Base-by-base conservation (phyloP, 2,329 filamentous ascomycete species). In the Alternaria ethzedia region DNA sequence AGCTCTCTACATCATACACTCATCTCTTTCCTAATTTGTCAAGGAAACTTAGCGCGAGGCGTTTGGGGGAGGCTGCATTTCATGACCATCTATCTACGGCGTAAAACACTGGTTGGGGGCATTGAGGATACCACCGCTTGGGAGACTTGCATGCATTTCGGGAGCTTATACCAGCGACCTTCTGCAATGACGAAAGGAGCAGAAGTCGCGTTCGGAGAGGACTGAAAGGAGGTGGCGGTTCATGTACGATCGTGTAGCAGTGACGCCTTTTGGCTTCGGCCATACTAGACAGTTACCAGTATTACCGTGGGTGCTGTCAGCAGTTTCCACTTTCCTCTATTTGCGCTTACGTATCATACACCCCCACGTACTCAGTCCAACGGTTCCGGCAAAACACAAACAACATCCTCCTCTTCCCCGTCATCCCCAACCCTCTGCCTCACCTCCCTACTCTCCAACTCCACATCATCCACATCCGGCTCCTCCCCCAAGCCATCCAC, bases 101-200 rank as follows among this genome's bases (percentile, higher is more conserved):
- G 66, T 57, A 67, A 30, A 23, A 43, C 21, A 32, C 54, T 51
- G 51, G n/a, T 46, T 46, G 26, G 46, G 52, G 54, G 36, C 20
- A 61, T 63, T 59, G 62, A 66, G 63, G 47, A 71, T 73, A 71
- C 70, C 69, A 70, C 49, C 52, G 61, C 66, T 63, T 67, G 44
- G 26, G 52, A 58, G 41, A 45, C 63, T 59, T 61, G 45, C 58
- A 56, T 49, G 45, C 32, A 41, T 61, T 55, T 50, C 25, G 26
- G 49, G 41, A 47, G 45, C 52, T 26, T 25, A 44, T 28, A 36
- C 28, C 8, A 57, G 45, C 25, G 15, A 45, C 25, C 25, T 50
- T 30, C 45, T 57, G 52, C 25, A 25, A 57, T 21, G 25, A 50
- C n/a, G 11, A 50, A 55, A 49, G n/a, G 28, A 30, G 17, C 7